Base-by-base conservation (phyloP, 208 protist species). In the Trypanosoma cruzi region DNA sequence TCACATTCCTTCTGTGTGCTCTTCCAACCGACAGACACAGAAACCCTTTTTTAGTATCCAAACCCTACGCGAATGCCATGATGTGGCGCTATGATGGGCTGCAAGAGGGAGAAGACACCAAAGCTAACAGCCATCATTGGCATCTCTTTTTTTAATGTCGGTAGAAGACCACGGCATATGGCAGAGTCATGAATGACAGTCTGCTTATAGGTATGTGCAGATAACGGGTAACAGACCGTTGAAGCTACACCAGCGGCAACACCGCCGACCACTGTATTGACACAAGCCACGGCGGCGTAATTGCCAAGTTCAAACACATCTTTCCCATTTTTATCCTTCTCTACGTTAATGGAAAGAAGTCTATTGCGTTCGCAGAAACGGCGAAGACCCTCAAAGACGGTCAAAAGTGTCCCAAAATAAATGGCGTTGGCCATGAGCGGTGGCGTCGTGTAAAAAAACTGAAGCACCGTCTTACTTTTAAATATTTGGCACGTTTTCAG, bases 121-220 rank as follows among this genome's bases (percentile, higher is more conserved):
- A 96, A 91, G 24, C 74, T 80, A 69, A 93, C 79, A 24, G 92
- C 89, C 80, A 96, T 83, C 89, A 94, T 93, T 48, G 92, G 92
- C 36, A 96, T 86, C 69, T 96, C 88, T 83, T 96, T 96, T 56
- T 73, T 29, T 56, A 96, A 44, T 32, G 87, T 94, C 16, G 87
- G 78, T 26, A 81, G 18, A 7, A 96, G 76, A 1, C 92, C 92
- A 16, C 92, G 86, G 71, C 92, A 96, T 34, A 96, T 76, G 29
- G 92, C 86, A 2, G 92, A 96, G 68, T 96, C 92, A 70, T 96
- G 80, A 67, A 96, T 96, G 24, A 96, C 89, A 4, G 92, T 96
- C 64, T 96, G 92, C 71, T 94, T 80, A 70, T 96, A 96, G 60
- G 78, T 75, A 64, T 95, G 88, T 20, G 92, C 92, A 62, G 85